Base-by-base conservation (phyloP, 202 grass and related monocot species). In the Elaeis oleifera region DNA sequence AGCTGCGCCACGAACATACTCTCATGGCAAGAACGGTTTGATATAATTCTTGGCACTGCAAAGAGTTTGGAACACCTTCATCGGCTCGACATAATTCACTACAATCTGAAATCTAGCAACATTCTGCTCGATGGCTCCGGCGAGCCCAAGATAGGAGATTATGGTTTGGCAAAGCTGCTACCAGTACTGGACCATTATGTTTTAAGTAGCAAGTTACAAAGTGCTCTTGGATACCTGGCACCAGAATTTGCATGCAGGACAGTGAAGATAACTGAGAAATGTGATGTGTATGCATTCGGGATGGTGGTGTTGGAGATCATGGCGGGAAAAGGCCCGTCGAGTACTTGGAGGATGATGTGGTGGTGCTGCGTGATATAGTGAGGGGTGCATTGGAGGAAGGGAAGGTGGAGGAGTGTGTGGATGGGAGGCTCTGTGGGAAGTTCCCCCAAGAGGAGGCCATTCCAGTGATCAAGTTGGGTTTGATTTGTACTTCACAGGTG, bases 231-330 rank as follows among this genome's bases (percentile, higher is more conserved):
- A 57, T 97, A 97, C 74, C 92, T 91, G 82, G 94, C 94, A 52
- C 94, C 94, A 63, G 94, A 97, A 63, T 97, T 97, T 70, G 85
- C 94, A 29, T 92, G 94, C 77, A 60, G 85, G 53, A 90, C 88
- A 25, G 94, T 92, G 69, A 92, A 92, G 85, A 92, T 92, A 67
- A 97, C 85, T 0, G 94, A 92, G n/a, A 97, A 97, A 74, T 97
- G 94, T 23, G 94, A 97, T 21, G 79, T 97, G 50, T 92, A 92
- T 49, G 94, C 88, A 51, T 97, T 91, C 62, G 94, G 94, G 15
- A 65, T 92, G 61, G 73, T 97, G 71, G 83, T 86, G 17, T 79
- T 97, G 18, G 94, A 97, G 80, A 85, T 97, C 39, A 49, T 97
- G 63, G 82, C 88, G 32, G 94, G 13, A 89, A 73, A 61, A 75